Base-by-base conservation (phyloP, 1,139 yeast species). In the Yamadazyma diospyri region DNA sequence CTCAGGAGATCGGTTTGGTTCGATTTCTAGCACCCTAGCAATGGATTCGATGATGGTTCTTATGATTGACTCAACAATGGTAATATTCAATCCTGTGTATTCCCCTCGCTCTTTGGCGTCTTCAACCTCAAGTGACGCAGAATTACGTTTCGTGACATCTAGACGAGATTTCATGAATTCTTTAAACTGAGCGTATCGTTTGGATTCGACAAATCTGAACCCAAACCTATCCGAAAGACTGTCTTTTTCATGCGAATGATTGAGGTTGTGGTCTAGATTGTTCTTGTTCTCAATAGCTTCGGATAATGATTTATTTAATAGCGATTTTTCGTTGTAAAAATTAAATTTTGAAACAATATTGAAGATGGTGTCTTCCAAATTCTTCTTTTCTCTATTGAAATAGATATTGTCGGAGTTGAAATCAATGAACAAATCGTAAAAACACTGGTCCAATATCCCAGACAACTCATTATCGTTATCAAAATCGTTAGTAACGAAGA, bases 1-100 rank as follows among this genome's bases (percentile, higher is more conserved):
- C 30, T 76, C 81, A 3, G 83, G 73, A 5, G 85, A 67, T 41
- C 73, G 80, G 14, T 59, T 55, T 1, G 94, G 86, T 1, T 80
- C 69, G 33, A 89, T 60, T 48, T 87, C 96, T 49, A 86, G 72
- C 5, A 82, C 68, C 48, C 97, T 69, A 3, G 94, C 83, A 5
- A 87, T 67, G 1, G 92, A 73, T 56, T 89, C 97, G 19, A 88
- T 85, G 4, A 82, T 72, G 19, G 86, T 75, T 43, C 79, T 79
- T 27, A 88, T 61, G 38, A 86, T 72, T 1, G 69, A 63, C 46
- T 86, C 92, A 3, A 85, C 79, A 24, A 68, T 62, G 11, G 61
- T 51, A 10, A 78, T 48, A 23, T 65, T 65, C 33, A 75, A 56
- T 8, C 58, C 52, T 1, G 58, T 46, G 34, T 53, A 59, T 26